Evolutionary conservation across 192 early-diverging fungal genomes (phyloP).

Genomic region (Coemansia sp.): DNA sequence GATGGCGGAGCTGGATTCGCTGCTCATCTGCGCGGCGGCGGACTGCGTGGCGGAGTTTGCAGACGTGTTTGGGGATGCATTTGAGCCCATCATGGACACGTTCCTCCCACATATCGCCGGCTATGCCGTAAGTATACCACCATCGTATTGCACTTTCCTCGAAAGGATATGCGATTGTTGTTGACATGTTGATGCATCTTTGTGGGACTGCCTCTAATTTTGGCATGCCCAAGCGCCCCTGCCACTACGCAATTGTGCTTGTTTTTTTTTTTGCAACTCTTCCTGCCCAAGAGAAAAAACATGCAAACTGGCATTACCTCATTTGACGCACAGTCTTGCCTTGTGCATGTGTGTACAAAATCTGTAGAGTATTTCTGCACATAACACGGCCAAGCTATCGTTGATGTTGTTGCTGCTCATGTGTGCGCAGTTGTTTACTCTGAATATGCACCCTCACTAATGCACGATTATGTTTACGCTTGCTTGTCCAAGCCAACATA

Average conservation of each 20-base stretch:
- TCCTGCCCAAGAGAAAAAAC: neutral
- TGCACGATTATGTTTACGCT: neutral
- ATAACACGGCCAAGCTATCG: neutral
- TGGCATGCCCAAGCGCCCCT: neutral
- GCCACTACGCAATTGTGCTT: neutral
- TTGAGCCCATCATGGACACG: conserved; percentile 70
- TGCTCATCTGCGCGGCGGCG: conserved; percentile 75
- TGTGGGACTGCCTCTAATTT: neutral
- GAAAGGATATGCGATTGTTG: conserved; percentile 5
- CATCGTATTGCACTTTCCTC: neutral
- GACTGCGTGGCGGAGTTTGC: conserved; percentile 81
- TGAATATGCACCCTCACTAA: neutral
- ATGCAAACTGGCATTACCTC: neutral
- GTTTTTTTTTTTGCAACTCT: neutral
- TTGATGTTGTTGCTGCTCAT: neutral
- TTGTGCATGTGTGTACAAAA: neutral
- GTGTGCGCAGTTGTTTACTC: neutral
- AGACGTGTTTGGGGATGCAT: conserved; percentile 69
- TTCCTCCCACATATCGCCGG: conserved; percentile 79
- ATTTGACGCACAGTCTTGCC: neutral
- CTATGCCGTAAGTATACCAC: conserved; percentile 61
- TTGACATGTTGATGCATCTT: conserved; percentile 8
- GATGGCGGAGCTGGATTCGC: conserved; percentile 77
- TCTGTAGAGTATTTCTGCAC: neutral
- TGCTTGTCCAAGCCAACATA: neutral